Evolutionary conservation across 1,139 yeast genomes (phyloP), one percentile per base, ranked within the genome.

Genomic region (Debaryomyces singareniensis): DNA sequence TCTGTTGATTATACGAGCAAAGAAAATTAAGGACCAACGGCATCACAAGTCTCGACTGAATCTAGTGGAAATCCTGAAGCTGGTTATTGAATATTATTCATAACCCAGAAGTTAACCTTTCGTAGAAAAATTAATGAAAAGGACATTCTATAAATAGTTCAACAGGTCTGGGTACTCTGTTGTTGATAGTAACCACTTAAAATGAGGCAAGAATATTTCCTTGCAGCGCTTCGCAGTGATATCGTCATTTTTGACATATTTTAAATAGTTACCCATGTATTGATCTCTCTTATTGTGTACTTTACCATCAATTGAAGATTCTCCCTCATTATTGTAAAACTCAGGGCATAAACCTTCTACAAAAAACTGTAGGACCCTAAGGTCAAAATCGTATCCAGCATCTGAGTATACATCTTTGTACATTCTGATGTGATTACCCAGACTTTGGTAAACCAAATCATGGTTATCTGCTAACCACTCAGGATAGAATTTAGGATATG

Each of bases 401-500:
- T 66, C 61, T 3, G 49, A 49, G 33, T 66, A 57, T 21, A 68
- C 54, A 27, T 51, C 60, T 13, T 45, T 49, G 45, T 70, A 72
- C 70, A 71, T 64, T 36, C 78, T 51, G 31, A 68, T 61, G 35
- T 69, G 73, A 13, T 57, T 47, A 7, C 58, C 61, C 34, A 49
- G 49, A 11, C 45, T 51, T 5, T 47, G 49, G 35, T 65, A 61
- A 10, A 65, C 45, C 35, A 71, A 59, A 35, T 71, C 79, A 33
- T 63, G 53, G 32, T 65, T 66, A 33, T 68, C 56, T 13, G 55
- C 61, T 16, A 77, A 51, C 56, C 72, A 64, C 35, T 61, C 55
- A 11, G 81, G 78, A 38, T 62, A 68, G 38, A 64, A 64, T 42
- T 76, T 77, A n/a, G 84, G 83, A 42, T 76, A 75, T n/a, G 80